Conservation (phyloP, 2,329 filamentous ascomycete species). For the Venturia effusa region DNA sequence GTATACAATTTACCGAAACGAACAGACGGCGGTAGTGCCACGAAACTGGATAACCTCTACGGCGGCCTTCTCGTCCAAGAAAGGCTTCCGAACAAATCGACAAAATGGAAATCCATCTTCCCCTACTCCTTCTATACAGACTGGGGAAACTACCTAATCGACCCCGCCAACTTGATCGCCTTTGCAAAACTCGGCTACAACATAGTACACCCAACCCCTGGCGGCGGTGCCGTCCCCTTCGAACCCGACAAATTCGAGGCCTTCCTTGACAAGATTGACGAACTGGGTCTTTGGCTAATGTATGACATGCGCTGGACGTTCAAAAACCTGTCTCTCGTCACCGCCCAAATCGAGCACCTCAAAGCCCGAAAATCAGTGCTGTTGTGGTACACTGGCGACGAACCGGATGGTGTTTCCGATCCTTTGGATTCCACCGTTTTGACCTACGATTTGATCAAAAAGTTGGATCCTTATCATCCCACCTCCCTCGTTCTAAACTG, state of each 20-base stretch:
- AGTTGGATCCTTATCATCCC: conserved; percentile 50
- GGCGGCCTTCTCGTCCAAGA: conserved; percentile 33
- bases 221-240: conserved; percentile 29
- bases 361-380: conserved; percentile 28
- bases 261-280: conserved; percentile 34
- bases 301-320: conserved; percentile 36
- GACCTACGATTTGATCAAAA: conserved; percentile 35
- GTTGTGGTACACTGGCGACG: conserved; percentile 40
- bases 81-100: conserved; percentile 15
- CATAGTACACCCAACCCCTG: conserved; percentile 34
- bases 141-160: conserved; percentile 28
- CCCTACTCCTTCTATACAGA: conserved; percentile 36
- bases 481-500: conserved; percentile 51
- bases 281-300: conserved; percentile 35
- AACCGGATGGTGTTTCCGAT: conserved; percentile 47
- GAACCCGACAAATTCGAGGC: conserved; percentile 23
- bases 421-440: conserved; percentile 37
- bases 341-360: conserved; percentile 26
- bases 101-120: conserved; percentile 25
- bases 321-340: conserved; percentile 27
- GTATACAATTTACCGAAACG: conserved; percentile 33
- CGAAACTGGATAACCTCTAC: conserved; percentile 37
- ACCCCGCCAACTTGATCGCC: conserved; percentile 24
- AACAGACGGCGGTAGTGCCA: conserved; percentile 32
- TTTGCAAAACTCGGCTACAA: conserved; percentile 37